Conservation (phyloP, 2,329 filamentous ascomycete species). For the Tolypocladium endophyticum region DNA sequence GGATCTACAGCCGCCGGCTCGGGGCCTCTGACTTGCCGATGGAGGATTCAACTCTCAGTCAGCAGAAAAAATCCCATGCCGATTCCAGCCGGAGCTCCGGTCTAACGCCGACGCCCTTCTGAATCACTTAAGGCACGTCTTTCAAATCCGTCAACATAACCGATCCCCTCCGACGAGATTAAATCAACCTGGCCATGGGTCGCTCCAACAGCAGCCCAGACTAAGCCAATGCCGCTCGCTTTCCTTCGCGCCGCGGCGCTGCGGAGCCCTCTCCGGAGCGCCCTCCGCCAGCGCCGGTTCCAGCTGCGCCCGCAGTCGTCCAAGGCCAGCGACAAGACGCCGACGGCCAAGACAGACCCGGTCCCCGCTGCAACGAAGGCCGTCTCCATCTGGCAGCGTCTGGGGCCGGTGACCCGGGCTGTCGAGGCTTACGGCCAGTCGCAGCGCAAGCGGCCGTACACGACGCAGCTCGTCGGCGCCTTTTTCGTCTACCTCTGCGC, state of each 20-base stretch:
- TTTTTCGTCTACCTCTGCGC: conserved; percentile 70
- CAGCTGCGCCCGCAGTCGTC: background rate
- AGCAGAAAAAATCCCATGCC: background rate
- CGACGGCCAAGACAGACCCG: background rate
- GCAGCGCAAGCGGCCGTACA: conserved; percentile 62
- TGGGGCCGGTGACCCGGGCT: conserved; percentile 44
- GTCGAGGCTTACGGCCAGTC: conserved; percentile 55
- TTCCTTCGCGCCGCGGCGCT: background rate
- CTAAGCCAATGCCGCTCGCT: background rate
- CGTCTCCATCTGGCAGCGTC: conserved; percentile 42
- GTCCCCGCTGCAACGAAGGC: background rate
- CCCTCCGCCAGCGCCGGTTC: background rate
- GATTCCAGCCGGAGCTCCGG: background rate
- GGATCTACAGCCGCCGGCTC: background rate
- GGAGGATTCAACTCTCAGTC: background rate
- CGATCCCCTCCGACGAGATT: background rate
- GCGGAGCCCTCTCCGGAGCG: background rate
- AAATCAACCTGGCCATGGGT: background rate
- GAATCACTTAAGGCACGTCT: background rate
- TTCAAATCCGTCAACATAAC: background rate
- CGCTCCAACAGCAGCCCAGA: background rate
- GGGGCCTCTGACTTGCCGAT: background rate
- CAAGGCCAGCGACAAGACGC: background rate
- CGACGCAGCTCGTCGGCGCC: conserved; percentile 68
- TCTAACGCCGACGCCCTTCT: background rate